These are phyloP conservation scores for Calocybe gangraenosa DNA, from an alignment of 768 basidiomycete genomes.

Conservation along the genomic window DNA sequence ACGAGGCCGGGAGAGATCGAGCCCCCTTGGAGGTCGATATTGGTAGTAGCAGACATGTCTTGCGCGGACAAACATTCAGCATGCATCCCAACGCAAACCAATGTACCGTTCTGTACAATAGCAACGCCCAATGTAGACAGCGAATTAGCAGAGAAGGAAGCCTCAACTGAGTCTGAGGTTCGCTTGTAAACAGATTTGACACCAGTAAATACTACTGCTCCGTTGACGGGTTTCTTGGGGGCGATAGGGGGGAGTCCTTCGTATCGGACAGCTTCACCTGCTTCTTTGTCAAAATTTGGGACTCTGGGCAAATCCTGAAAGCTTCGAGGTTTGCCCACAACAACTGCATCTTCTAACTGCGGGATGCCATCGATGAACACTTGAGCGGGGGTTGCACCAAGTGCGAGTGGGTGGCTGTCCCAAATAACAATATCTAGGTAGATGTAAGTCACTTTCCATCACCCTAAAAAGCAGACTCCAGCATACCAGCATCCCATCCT, in stretches of 20 bases:
- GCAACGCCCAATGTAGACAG: constrained; percentile 28
- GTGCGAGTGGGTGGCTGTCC: constrained; percentile 80
- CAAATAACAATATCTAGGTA: constrained; percentile 69
- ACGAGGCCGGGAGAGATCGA: constrained; percentile 61
- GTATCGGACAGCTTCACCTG: constrained; percentile 51
- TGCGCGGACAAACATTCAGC: constrained; percentile 16
- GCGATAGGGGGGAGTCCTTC: constrained; percentile 75
- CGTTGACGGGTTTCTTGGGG: constrained; percentile 29
- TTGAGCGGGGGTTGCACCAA: constrained; percentile 85
- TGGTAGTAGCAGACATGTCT: constrained; percentile 19
- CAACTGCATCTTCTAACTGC: constrained; percentile 51
- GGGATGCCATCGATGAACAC: constrained; percentile 89
- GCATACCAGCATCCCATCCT: constrained; percentile 74
- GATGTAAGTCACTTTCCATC: background rate
- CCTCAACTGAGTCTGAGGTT: constrained; percentile 24
- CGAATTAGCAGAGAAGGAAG: constrained; percentile 21
- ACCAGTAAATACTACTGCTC: constrained; percentile 56
- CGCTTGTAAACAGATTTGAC: constrained; percentile 45
- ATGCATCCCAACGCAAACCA: constrained; percentile 42
- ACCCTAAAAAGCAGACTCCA: background rate
- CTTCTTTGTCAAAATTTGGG: constrained; percentile 71
- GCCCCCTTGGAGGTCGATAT: constrained; percentile 71
- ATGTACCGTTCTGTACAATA: constrained; percentile 39
- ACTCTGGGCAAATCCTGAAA: constrained; percentile 49
- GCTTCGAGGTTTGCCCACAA: constrained; percentile 44